Evolutionary conservation across 179 eudicot genomes (phyloP), one percentile per base, ranked within the genome.

Genomic region (Nepenthes alata): DNA sequence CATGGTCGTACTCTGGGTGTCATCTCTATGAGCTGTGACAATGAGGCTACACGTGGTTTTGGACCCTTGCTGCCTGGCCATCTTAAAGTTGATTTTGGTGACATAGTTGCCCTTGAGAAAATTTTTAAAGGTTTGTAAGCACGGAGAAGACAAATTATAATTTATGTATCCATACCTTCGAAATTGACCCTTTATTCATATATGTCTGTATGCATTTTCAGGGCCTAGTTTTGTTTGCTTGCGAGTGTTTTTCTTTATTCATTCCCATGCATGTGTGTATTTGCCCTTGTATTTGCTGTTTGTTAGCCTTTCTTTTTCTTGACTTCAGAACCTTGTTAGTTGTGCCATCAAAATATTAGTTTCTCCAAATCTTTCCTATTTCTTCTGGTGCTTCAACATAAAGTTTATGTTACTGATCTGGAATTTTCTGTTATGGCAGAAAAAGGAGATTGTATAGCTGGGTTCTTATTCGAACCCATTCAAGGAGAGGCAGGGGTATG

Each of bases 401-500:
- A 62, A 57, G 13, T 54, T 58, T 52, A 36, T 9, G 48, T 65
- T 56, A 4, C 35, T 47, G 37, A 47, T 53, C 67, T 53, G 50
- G 9, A 35, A 38, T 11, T 61, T 5, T 53, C 44, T 60, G 37
- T 50, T 68, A 41, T 67, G 62, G 65, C 89, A 91, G 98, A 81
- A 65, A 82, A 89, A 65, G 98, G 96, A 70, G 88, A 86, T 60
- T 65, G 55, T 41, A 86, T 91, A 16, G 98, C 98, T 75, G 98
- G 95, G 67, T 91, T 91, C 74, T 75, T 91, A 66, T 89, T 91
- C 74, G 98, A 91, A 69, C 98, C 98, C 60, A 91, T 91, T 65
- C 96, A 91, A 79, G 98, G 98, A 61, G 98, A 91, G 78, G 98
- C 98, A n/a, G 98, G 98, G 91, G 98, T 91, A 91, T 55, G 82